These are phyloP conservation scores for Leccinum colubrinum DNA, from an alignment of 1,284 basidiomycete species.

Conservation along the genomic window DNA sequence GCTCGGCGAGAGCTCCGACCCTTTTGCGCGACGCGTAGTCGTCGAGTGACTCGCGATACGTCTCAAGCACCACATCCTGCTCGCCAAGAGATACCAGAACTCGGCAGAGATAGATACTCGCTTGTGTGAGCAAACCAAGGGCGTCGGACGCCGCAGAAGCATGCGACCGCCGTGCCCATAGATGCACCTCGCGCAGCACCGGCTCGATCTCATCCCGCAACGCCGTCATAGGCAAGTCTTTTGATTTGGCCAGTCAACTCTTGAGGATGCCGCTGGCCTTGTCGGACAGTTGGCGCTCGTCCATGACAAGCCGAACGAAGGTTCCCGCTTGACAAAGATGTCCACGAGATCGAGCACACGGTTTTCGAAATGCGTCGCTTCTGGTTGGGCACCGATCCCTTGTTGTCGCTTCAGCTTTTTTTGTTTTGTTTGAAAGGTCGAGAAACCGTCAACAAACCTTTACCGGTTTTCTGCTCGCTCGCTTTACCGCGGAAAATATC, in stretches of 20 bases:
- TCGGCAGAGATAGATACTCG: conserved; percentile 73
- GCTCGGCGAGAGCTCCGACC: conserved; percentile 67
- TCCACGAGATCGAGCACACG: conserved; percentile 92
- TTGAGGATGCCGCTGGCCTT: conserved; percentile 82
- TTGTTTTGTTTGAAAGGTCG: background rate
- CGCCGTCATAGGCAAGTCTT: conserved; percentile 53
- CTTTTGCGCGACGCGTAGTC: conserved; percentile 83
- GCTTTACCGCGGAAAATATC: conserved; percentile 79
- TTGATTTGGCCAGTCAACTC: conserved; percentile 72
- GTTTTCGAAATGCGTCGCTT: conserved; percentile 93
- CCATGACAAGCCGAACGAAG: conserved; percentile 67
- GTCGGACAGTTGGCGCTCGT: conserved; percentile 84
- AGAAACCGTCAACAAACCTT: conserved; percentile 46
- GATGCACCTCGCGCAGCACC: conserved; percentile 71
- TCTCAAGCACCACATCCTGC: conserved; percentile 44
- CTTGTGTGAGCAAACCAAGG: conserved; percentile 60
- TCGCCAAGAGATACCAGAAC: conserved; percentile 48
- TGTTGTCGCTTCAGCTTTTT: background rate
- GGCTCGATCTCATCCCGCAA: conserved; percentile 37
- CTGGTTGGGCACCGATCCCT: conserved; percentile 67
- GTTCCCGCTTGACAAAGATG: conserved; percentile 75
- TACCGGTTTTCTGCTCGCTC: conserved; percentile 59
- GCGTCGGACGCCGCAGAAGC: conserved; percentile 67
- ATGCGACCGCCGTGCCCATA: conserved; percentile 66
- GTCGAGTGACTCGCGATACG: conserved; percentile 68